Evolutionary conservation across 352 stramenopile species (phyloP).

Genomic region (Globisporangium abappressorium): DNA sequence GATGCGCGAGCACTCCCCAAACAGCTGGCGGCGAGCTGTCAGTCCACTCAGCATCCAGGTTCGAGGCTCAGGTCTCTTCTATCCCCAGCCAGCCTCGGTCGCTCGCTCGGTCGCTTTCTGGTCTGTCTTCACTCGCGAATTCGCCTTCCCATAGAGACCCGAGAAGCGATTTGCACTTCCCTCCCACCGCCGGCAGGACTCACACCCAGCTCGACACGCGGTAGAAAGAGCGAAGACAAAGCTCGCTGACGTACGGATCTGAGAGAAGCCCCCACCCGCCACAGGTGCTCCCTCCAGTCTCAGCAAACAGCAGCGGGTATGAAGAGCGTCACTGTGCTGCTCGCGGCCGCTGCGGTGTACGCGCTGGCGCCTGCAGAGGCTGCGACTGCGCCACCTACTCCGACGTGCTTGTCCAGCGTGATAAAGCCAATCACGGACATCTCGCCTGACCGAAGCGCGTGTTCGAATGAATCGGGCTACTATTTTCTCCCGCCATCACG

Average conservation of each 20-base stretch:
- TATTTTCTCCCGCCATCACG: conserved; percentile 1
- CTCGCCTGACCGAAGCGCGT: conserved; percentile 11
- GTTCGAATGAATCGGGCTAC: conserved; percentile 10
- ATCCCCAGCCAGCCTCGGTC: neutral
- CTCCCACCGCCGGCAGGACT: neutral
- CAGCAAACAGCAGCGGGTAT: neutral
- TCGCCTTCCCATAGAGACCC: conserved; percentile 1
- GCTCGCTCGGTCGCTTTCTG: neutral
- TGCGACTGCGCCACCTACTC: neutral
- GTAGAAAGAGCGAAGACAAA: conserved; percentile 1
- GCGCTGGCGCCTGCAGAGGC: neutral
- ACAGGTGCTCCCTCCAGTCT: too few relatives aligned
- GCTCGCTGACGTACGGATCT: neutral
- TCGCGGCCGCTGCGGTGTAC: neutral
- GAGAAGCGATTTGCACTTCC: neutral
- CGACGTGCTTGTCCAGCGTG: neutral
- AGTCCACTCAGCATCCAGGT: neutral
- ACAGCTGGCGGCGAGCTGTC: neutral
- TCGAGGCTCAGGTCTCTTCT: neutral
- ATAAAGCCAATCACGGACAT: conserved; percentile 7
- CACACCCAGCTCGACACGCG: conserved; percentile 1
- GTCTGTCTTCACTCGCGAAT: conserved; percentile 7
- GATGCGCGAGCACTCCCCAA: neutral
- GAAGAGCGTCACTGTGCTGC: conserved; percentile 1
- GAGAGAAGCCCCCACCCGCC: too few relatives aligned